Percentiles rank a stretch among this genome's conserved stretches.
phyloP scores from a whole-genome alignment of 352 stramenopile species.

The Phytophthora colocasiae region DNA sequence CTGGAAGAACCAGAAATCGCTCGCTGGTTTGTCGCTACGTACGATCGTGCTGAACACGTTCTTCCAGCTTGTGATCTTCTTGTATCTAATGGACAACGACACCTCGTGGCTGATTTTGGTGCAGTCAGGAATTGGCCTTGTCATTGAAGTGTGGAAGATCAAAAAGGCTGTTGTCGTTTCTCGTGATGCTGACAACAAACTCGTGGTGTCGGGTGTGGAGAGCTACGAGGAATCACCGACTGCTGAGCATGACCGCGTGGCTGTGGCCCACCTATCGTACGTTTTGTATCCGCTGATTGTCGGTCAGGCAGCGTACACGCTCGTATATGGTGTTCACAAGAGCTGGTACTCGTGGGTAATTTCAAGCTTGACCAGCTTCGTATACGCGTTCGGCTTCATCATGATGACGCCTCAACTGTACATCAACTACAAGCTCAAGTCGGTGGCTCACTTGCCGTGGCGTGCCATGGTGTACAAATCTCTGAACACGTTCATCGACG shows the following conservation, averaged over 20 bases:
- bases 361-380: constrained; percentile 96
- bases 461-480: constrained; percentile 98
- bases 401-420: constrained; percentile 99
- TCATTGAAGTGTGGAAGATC: constrained; percentile 95
- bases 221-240: constrained; percentile 87
- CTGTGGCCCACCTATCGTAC: constrained; percentile 84
- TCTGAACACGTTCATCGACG: constrained; percentile 95
- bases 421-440: constrained; percentile 99
- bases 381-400: constrained; percentile 99
- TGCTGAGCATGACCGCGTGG: constrained; percentile 85
- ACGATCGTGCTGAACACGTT: constrained; percentile 96
- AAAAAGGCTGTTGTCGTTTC: constrained; percentile 92
- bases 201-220: constrained; percentile 82
- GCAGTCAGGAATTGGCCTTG: constrained; percentile 77
- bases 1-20: constrained; percentile 97
- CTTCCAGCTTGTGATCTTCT: constrained; percentile 97
- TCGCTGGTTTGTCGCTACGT: constrained; percentile 95
- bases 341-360: constrained; percentile 99
- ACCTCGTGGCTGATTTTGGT: constrained; percentile 96
- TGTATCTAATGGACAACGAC: constrained; percentile 98
- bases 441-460: constrained; percentile 96
- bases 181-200: constrained; percentile 81
- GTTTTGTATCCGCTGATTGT: constrained; percentile 91
- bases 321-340: constrained; percentile 94
- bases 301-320: constrained; percentile 94